A percentile compares a stretch with the other conserved stretches of the same genome.
These are phyloP conservation scores for Laetiporus sulphureus DNA, from an alignment of 1,284 basidiomycete genomes.

Conservation along the genomic window DNA sequence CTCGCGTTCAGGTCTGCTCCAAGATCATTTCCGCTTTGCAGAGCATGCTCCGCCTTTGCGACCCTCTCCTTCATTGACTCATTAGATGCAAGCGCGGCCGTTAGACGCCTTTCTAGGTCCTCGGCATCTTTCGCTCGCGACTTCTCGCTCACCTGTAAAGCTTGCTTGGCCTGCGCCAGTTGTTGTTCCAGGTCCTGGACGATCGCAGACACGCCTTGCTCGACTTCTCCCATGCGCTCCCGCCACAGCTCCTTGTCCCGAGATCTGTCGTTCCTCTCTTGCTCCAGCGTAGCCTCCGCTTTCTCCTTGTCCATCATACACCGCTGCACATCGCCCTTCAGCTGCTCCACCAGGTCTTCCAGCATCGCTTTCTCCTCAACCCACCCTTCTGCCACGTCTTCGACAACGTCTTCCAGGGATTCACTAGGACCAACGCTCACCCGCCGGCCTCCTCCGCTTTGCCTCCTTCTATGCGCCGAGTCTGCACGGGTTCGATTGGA, in stretches of 20 bases:
- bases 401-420: constrained; percentile 49
- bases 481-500: constrained; percentile 6
- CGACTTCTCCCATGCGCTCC: constrained; percentile 60
- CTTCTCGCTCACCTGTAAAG: constrained; percentile 32
- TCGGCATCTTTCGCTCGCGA: constrained; percentile 39
- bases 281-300: constrained; percentile 35
- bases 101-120: constrained; percentile 39
- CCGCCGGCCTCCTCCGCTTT: constrained; percentile 30
- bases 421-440: constrained; percentile 41
- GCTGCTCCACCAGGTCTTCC: constrained; percentile 41
- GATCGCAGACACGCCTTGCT: constrained; percentile 58
- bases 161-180: constrained; percentile 43
- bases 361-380: constrained; percentile 52
- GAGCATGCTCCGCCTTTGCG: constrained; percentile 50
- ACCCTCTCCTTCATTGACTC: constrained; percentile 50
- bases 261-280: constrained; percentile 47
- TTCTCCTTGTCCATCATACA: constrained; percentile 31
- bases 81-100: constrained; percentile 40
- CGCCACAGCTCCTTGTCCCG: constrained; percentile 63
- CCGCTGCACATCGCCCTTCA: constrained; percentile 38
- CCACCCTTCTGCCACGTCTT: constrained; percentile 56
- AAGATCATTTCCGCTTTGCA: constrained; percentile 56
- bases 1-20: constrained; percentile 58
- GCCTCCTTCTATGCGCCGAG: constrained; percentile 17
- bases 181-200: constrained; percentile 57